Evolutionary conservation across 2,329 filamentous ascomycete species (phyloP).

Genomic region (Pseudocercospora pini-densiflorae): DNA sequence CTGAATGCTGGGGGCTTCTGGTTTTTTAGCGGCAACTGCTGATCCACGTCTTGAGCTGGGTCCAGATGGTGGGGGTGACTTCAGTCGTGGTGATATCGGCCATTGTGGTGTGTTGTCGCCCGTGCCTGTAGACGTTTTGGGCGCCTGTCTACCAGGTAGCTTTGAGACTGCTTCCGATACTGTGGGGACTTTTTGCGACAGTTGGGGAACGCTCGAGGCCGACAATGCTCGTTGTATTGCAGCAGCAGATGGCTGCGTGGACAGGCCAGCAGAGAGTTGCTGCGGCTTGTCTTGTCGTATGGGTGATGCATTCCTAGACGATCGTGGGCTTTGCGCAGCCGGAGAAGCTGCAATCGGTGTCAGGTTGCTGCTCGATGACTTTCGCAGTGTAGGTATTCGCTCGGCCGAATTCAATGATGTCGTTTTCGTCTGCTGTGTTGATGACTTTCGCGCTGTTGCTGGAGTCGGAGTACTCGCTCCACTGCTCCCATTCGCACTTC

Average conservation of each 20-base stretch:
- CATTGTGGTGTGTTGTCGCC: slow-evolving; percentile 65
- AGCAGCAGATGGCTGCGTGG: slow-evolving; percentile 63
- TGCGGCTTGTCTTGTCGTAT: slow-evolving; percentile 50
- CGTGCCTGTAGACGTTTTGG: slow-evolving; percentile 60
- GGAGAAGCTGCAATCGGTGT: slow-evolving; percentile 41
- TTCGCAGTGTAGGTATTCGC: slow-evolving; percentile 30
- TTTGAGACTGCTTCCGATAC: slow-evolving; percentile 65
- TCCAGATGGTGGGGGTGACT: slow-evolving; percentile 68
- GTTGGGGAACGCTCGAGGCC: slow-evolving; percentile 67
- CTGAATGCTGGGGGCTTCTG: slow-evolving; percentile 51
- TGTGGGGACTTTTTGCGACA: slow-evolving; percentile 56
- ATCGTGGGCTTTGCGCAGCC: slow-evolving; percentile 47
- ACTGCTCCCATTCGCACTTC: slow-evolving; percentile 14
- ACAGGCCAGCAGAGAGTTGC: slow-evolving; percentile 32
- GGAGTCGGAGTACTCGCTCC: slow-evolving; percentile 14
- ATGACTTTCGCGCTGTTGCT: slow-evolving; percentile 21
- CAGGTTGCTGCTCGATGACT: slow-evolving; percentile 37
- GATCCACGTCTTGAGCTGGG: slow-evolving; percentile 52
- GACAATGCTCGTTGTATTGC: slow-evolving; percentile 71
- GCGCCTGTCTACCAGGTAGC: slow-evolving; percentile 58
- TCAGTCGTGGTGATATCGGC: slow-evolving; percentile 77
- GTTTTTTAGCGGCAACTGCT: slow-evolving; percentile 37
- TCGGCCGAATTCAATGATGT: slow-evolving; percentile 16
- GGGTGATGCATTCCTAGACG: slow-evolving; percentile 55
- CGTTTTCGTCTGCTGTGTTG: slow-evolving; percentile 17